A percentile compares a stretch with the other conserved stretches of the same genome.
Evolutionary conservation across 2,329 filamentous ascomycete species (phyloP).

Genomic region (Alternaria incomplexa): DNA sequence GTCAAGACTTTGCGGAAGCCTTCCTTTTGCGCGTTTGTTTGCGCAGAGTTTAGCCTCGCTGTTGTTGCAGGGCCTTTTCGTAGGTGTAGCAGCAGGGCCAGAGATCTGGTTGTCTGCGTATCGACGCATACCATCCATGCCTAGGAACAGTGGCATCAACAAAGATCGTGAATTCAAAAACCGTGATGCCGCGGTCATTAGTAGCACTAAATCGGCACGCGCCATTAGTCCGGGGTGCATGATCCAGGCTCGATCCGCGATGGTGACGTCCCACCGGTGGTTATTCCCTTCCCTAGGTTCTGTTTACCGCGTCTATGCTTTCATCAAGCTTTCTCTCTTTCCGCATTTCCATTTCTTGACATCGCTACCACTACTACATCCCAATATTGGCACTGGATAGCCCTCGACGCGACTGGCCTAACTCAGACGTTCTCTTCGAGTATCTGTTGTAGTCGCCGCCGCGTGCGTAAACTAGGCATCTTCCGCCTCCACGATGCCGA

Average conservation of each 20-base stretch:
- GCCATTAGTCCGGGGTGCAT: slow-evolving; percentile 32
- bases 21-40: neutral
- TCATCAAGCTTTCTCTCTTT: slow-evolving; percentile 10
- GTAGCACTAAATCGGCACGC: slow-evolving; percentile 1
- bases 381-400: neutral
- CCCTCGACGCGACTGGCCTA: neutral
- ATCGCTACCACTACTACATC: neutral
- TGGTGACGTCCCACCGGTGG: slow-evolving; percentile 22
- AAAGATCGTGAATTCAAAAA: neutral
- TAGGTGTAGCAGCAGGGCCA: neutral
- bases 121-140: neutral
- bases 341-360: slow-evolving; percentile 4
- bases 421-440: neutral
- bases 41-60: neutral
- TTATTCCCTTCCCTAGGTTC: slow-evolving; percentile 17
- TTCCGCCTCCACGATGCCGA: slow-evolving; percentile 20
- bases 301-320: slow-evolving; percentile 18
- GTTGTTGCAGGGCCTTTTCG: neutral
- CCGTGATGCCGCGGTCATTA: slow-evolving; percentile 2
- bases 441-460: neutral
- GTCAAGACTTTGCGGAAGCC: neutral
- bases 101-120: neutral
- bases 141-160: neutral
- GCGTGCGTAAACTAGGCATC: neutral
- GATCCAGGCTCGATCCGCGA: slow-evolving; percentile 13